Evolutionary conservation across 768 basidiomycete genomes (phyloP).

Genomic region (Podaxis pistillaris): DNA sequence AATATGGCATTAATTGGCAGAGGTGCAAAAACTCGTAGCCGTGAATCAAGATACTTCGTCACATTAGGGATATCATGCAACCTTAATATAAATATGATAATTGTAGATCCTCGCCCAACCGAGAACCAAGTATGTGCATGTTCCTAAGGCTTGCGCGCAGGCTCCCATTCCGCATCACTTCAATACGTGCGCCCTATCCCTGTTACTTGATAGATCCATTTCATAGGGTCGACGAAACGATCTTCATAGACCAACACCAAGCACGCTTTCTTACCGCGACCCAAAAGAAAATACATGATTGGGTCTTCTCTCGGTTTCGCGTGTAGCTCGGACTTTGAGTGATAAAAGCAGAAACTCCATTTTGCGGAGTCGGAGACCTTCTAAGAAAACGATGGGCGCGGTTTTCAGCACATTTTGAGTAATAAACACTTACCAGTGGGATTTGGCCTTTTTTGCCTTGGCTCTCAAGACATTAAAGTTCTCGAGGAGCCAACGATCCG

Average conservation of each 20-base stretch:
- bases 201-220: not conserved
- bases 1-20: conserved; percentile 15
- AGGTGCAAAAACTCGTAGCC: not conserved
- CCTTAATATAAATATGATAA: no score
- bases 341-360: not conserved
- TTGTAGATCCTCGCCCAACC: no score
- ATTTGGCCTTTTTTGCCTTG: no score
- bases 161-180: not conserved
- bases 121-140: not conserved
- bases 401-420: no score
- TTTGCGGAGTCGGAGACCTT: not conserved
- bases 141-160: not conserved
- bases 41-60: not conserved
- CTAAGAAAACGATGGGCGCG: not conserved
- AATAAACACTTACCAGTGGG: no score
- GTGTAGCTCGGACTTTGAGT: not conserved
- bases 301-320: not conserved
- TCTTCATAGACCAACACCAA: not conserved
- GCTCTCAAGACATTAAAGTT: no score
- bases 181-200: not conserved
- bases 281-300: not conserved
- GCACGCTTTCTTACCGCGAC: not conserved
- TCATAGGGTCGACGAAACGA: not conserved
- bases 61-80: not conserved
- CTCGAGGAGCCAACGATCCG: no score